phyloP scores from a whole-genome alignment of 805 yeast genomes.

The Candida loeiensis region DNA sequence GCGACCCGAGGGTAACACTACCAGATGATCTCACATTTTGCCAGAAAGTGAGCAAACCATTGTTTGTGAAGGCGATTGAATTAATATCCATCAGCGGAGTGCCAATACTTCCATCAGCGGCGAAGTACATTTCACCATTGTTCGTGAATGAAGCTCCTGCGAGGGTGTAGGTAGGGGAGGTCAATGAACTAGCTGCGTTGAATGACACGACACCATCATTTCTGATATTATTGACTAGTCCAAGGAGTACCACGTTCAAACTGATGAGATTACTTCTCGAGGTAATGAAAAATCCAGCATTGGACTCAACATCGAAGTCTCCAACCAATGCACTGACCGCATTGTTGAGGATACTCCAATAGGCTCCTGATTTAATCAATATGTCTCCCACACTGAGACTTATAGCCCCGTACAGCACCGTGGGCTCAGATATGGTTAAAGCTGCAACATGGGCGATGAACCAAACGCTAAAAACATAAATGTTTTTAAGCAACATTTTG shows the following conservation, averaged over 20 bases:
- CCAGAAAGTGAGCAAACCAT: conserved; percentile 20
- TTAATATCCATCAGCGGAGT: conserved; percentile 11
- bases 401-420: conserved; percentile 11
- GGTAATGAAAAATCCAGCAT: conserved; percentile 17
- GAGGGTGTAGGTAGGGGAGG: conserved; percentile 11
- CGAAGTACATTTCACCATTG: conserved; percentile 12
- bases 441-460: conserved; percentile 5
- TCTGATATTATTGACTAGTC: conserved; percentile 12
- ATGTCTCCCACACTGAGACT: conserved; percentile 15
- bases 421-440: conserved; percentile 15
- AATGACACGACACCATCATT: conserved; percentile 21
- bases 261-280: conserved; percentile 8
- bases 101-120: conserved; percentile 12
- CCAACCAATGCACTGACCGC: conserved; percentile 14
- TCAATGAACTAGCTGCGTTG: conserved; percentile 13
- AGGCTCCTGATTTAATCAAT: conserved; percentile 15
- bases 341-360: conserved; percentile 17
- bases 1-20: conserved; percentile 16
- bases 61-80: conserved; percentile 13
- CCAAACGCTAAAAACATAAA: too few species aligned
- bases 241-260: conserved; percentile 10
- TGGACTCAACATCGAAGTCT: conserved; percentile 10
- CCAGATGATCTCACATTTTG: conserved; percentile 20
- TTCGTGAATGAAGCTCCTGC: conserved; percentile 11
- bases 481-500: too few species aligned